phyloP scores from a whole-genome alignment of 768 basidiomycete species.

The Pleurotus tuoliensis region DNA sequence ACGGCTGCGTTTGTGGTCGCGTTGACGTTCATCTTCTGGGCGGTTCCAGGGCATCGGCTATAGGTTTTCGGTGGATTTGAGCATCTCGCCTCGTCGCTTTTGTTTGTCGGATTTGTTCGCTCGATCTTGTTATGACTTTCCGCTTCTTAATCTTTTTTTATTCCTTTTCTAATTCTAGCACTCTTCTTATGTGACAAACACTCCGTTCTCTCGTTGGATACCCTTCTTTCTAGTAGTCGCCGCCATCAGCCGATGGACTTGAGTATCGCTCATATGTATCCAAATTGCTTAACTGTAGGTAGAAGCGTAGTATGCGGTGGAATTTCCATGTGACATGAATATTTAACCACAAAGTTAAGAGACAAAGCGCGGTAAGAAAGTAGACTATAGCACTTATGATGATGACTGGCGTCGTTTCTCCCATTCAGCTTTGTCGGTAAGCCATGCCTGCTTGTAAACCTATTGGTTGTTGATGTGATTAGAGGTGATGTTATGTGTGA shows the following conservation, averaged over 20 bases:
- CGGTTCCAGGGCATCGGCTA: constrained; percentile 90
- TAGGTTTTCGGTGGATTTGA: constrained; percentile 26
- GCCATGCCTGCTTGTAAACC: background rate
- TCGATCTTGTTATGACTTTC: constrained; percentile 13
- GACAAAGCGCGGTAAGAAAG: too few species aligned
- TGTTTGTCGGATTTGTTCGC: constrained; percentile 12
- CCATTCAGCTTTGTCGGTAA: background rate
- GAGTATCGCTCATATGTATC: constrained; percentile 5
- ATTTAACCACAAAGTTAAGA: too few species aligned
- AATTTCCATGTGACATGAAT: background rate
- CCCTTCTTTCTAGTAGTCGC: constrained; percentile 11
- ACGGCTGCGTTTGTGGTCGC: constrained; percentile 74
- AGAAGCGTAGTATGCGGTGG: background rate
- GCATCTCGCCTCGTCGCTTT: constrained; percentile 7
- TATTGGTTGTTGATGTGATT: background rate
- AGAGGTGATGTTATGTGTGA: background rate
- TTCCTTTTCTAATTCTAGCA: constrained; percentile 2
- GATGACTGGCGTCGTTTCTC: background rate
- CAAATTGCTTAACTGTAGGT: constrained; percentile 3
- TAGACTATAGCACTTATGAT: too few species aligned
- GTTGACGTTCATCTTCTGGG: constrained; percentile 91
- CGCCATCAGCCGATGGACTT: constrained; percentile 9
- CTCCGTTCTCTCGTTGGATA: constrained; percentile 14
- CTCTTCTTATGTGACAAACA: constrained; percentile 9
- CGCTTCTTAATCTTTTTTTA: constrained; percentile 16